A percentile compares a stretch with the other conserved stretches of the same genome.
These are phyloP conservation scores for Alternaria brassicae DNA, from an alignment of 2,329 filamentous ascomycete species.

Conservation along the genomic window DNA sequence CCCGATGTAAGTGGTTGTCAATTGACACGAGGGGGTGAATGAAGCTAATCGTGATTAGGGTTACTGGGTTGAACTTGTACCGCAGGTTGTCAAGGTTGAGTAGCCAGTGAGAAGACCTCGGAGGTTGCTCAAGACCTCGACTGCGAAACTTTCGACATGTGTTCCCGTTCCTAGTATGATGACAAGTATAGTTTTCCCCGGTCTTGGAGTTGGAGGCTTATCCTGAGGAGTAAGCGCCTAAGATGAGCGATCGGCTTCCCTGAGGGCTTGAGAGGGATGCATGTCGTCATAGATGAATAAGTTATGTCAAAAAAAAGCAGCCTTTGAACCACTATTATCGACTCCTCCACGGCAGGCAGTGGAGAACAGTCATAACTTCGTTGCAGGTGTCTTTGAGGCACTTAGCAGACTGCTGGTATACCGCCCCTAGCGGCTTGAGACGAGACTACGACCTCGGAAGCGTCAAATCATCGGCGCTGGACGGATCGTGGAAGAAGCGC, in stretches of 20 bases:
- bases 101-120: background rate
- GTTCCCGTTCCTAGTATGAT: too few species aligned
- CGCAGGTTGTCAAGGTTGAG: conserved; percentile 25
- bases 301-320: background rate
- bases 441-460: background rate
- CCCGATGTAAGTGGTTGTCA: conserved; percentile 39
- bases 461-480: background rate
- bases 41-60: conserved; percentile 28
- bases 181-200: too few species aligned
- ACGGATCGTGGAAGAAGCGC: background rate
- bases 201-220: background rate
- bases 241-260: background rate
- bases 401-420: background rate
- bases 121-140: background rate
- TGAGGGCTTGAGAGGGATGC: background rate
- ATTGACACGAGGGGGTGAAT: background rate
- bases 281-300: conserved; percentile 1
- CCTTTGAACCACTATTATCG: background rate
- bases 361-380: background rate
- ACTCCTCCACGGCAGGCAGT: background rate
- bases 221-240: background rate
- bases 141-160: background rate
- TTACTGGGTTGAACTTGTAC: conserved; percentile 43
- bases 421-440: background rate
- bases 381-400: background rate